Evolutionary conservation across 352 stramenopile genomes (phyloP).

Genomic region (Thraustotheca clavata): DNA sequence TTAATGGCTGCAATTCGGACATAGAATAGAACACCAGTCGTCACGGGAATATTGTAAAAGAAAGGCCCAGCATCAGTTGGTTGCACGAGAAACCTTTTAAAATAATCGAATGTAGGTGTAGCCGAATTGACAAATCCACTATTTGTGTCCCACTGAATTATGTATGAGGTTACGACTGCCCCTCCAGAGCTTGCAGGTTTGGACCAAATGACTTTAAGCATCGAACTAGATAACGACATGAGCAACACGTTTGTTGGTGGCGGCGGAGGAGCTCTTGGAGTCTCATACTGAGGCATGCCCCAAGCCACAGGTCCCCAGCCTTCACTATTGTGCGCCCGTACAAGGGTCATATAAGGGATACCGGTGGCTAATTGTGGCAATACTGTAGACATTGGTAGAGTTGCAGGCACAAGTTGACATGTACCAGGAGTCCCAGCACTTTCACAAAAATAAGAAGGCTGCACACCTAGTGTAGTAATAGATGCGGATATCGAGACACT

Average conservation of each 20-base stretch:
- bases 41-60: constrained; percentile 90
- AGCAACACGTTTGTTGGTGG: constrained; percentile 36
- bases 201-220: constrained; percentile 76
- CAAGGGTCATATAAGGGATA: constrained; percentile 47
- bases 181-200: constrained; percentile 57
- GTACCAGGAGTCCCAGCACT: constrained; percentile 29
- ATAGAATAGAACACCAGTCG: constrained; percentile 54
- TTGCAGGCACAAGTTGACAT: constrained; percentile 30
- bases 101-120: constrained; percentile 57
- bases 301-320: constrained; percentile 44
- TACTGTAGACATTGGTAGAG: constrained; percentile 27
- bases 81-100: constrained; percentile 34
- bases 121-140: constrained; percentile 59
- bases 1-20: constrained; percentile 90
- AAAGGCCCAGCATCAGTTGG: constrained; percentile 43
- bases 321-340: constrained; percentile 51
- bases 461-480: constrained; percentile 48
- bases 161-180: constrained; percentile 73
- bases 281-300: constrained; percentile 44
- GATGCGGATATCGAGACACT: constrained; percentile 74
- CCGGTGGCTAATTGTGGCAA: constrained; percentile 48
- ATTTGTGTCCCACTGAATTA: constrained; percentile 88
- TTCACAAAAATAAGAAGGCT: constrained; percentile 77
- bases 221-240: constrained; percentile 46
- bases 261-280: constrained; percentile 36